These are phyloP conservation scores for Porcisia hertigi DNA, from an alignment of 208 protist species.

Conservation along the genomic window DNA sequence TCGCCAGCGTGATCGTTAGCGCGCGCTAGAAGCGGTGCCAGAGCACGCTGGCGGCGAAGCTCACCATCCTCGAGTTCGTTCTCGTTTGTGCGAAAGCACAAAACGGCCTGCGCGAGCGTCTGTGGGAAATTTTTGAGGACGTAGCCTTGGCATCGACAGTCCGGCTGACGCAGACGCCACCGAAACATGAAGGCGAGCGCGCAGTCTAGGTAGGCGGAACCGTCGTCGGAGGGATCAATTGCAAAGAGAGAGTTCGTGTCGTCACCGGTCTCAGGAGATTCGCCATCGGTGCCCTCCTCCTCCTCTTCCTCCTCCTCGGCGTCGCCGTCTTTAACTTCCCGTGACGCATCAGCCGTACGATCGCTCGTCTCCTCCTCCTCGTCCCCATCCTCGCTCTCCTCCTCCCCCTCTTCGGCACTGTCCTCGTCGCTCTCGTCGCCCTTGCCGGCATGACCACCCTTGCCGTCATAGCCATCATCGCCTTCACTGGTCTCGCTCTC, in stretches of 20 bases:
- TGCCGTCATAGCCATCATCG: slow-evolving; percentile 5
- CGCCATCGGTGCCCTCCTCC: slow-evolving; percentile 20
- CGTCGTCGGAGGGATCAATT: slow-evolving; percentile 18
- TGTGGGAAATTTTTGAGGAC: slow-evolving; percentile 87
- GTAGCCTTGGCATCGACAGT: slow-evolving; percentile 91
- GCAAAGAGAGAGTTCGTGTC: not conserved
- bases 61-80: slow-evolving; percentile 32
- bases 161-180: slow-evolving; percentile 80
- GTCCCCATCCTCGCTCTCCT: slow-evolving; percentile 1
- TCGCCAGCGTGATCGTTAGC: slow-evolving; percentile 16
- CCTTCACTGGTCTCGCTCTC: slow-evolving; percentile 54
- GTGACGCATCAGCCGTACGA: not conserved
- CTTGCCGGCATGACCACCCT: not conserved
- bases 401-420: slow-evolving; percentile 18
- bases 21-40: slow-evolving; percentile 20
- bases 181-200: slow-evolving; percentile 81
- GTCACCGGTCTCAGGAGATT: not conserved
- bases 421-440: slow-evolving; percentile 22
- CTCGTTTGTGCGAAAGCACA: slow-evolving; percentile 70
- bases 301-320: slow-evolving; percentile 27
- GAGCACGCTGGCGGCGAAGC: slow-evolving; percentile 27
- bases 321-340: not conserved
- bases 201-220: slow-evolving; percentile 60
- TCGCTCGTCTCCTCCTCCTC: slow-evolving; percentile 24
- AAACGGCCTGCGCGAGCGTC: slow-evolving; percentile 79